Conservation (phyloP, 768 basidiomycete species). For the Kondoa malvinella region DNA sequence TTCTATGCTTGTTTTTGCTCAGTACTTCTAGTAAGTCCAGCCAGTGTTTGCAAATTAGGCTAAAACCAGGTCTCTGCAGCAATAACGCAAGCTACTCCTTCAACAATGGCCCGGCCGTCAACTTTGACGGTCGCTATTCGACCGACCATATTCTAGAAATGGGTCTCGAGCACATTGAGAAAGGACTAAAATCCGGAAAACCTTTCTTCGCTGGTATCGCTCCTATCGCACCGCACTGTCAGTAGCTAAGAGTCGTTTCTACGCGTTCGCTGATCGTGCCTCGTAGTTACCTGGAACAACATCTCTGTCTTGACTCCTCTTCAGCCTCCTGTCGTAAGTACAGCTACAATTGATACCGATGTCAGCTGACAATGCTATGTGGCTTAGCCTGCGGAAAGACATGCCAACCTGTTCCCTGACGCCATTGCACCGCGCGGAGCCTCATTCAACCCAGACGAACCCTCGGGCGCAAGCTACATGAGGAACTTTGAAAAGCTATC, state of each 20-base stretch:
- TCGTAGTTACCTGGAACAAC: no score
- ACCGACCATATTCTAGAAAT: constrained; percentile 19
- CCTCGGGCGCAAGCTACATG: constrained; percentile 18
- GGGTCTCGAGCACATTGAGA: constrained; percentile 10
- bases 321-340: constrained; percentile 8
- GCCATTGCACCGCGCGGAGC: constrained; percentile 4
- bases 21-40: no score
- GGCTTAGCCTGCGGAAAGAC: no score
- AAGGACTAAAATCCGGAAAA: constrained; percentile 6
- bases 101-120: constrained; percentile 1
- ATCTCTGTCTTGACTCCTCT: no score
- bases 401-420: constrained; percentile 18
- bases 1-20: no score
- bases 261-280: no score
- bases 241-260: background rate
- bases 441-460: constrained; percentile 17
- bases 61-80: no score
- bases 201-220: constrained; percentile 22
- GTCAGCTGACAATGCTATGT: no score
- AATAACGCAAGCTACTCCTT: no score
- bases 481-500: constrained; percentile 15
- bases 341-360: constrained; percentile 6
- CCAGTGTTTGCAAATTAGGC: no score
- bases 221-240: background rate
- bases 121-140: constrained; percentile 12